These are phyloP conservation scores for Linum trigynum DNA, from an alignment of 345 rosid species.

Conservation along the genomic window DNA sequence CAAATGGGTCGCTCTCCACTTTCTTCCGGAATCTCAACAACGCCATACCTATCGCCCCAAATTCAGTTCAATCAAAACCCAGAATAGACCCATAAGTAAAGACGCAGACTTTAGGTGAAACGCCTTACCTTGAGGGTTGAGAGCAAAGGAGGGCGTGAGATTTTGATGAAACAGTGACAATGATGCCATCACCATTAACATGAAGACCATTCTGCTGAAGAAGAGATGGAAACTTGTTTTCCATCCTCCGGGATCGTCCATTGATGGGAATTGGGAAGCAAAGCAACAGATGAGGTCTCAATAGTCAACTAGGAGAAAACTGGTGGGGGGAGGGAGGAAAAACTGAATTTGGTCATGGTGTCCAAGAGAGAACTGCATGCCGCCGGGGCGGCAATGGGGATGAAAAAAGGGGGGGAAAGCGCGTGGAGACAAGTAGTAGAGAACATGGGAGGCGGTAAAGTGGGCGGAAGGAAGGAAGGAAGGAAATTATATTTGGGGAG, in stretches of 20 bases:
- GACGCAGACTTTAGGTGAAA: background rate
- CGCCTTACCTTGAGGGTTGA: slow-evolving; percentile 51
- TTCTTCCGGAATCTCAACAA: slow-evolving; percentile 53
- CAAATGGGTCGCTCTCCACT: slow-evolving; percentile 58
- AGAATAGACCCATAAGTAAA: background rate
- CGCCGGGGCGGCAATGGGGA: background rate
- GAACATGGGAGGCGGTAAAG: background rate
- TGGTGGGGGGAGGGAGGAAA: too few species aligned
- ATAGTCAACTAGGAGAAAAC: too few species aligned
- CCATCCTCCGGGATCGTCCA: too few species aligned
- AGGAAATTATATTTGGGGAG: too few species aligned
- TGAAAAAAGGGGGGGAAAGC: background rate
- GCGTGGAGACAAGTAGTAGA: background rate
- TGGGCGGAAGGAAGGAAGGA: background rate
- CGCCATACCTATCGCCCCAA: slow-evolving; percentile 46
- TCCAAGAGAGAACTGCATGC: background rate
- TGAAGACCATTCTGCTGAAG: background rate
- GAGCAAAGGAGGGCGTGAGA: slow-evolving; percentile 29
- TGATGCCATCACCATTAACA: slow-evolving; percentile 8
- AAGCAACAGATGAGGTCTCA: too few species aligned
- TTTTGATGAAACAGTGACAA: slow-evolving; percentile 23
- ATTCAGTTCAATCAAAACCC: background rate
- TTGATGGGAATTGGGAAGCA: too few species aligned
- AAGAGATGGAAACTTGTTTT: too few species aligned
- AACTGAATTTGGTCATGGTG: too few species aligned